Percentiles rank a stretch among this genome's conserved stretches.
Evolutionary conservation across 768 basidiomycete species (phyloP).

Genomic region (Gymnopilus junonius): DNA sequence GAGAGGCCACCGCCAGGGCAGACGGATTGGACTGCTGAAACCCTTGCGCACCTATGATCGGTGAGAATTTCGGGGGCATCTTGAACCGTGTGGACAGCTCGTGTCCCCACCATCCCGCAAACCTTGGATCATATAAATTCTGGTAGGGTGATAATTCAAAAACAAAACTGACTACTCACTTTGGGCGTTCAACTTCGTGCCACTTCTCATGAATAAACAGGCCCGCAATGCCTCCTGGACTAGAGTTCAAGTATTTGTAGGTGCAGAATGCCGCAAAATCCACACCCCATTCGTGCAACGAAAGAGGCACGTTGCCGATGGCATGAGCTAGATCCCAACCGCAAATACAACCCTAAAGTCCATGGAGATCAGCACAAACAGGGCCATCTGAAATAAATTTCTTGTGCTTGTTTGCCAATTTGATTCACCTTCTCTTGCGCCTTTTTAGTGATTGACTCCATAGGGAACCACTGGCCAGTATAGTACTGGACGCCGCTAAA

Average conservation of each 20-base stretch:
- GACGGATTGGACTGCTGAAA: slow-evolving; percentile 97
- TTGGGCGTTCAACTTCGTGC: slow-evolving; percentile 64
- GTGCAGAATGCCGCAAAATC: slow-evolving; percentile 99
- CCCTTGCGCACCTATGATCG: slow-evolving; percentile 89
- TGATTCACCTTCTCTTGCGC: slow-evolving; percentile 76
- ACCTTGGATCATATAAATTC: slow-evolving; percentile 46
- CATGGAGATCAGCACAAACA: slow-evolving; percentile 17
- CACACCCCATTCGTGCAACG: slow-evolving; percentile 90
- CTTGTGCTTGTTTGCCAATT: not conserved
- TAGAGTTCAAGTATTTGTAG: slow-evolving; percentile 97
- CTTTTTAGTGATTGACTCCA: slow-evolving; percentile 80
- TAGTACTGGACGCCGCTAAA: slow-evolving; percentile 97
- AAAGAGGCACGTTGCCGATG: slow-evolving; percentile 88
- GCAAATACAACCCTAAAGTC: slow-evolving; percentile 82
- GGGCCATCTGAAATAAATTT: not conserved
- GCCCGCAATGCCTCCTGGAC: slow-evolving; percentile 97
- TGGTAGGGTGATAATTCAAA: slow-evolving; percentile 2
- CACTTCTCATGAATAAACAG: slow-evolving; percentile 87
- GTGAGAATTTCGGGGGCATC: slow-evolving; percentile 85
- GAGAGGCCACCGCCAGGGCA: slow-evolving; percentile 75
- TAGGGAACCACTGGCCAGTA: slow-evolving; percentile 94
- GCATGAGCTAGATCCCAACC: slow-evolving; percentile 98
- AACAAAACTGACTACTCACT: slow-evolving; percentile 45
- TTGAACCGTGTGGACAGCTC: slow-evolving; percentile 83
- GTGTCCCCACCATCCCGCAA: slow-evolving; percentile 99